Evolutionary conservation across 805 yeast species (phyloP).

Genomic region (Yarrowia phangngaensis): DNA sequence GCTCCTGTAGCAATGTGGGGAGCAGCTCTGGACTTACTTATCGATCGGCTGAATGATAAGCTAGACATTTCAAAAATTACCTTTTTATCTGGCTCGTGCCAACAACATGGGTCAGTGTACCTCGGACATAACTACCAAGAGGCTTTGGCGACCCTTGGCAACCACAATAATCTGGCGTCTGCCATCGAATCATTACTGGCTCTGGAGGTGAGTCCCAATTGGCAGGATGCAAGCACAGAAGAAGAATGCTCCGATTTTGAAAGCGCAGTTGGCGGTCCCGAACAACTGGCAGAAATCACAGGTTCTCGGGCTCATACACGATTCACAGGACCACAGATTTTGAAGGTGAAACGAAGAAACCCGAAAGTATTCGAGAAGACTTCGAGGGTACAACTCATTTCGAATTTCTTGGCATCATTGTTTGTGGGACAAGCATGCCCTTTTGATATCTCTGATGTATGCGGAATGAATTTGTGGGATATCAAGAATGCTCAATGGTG

Average conservation of each 20-base stretch:
- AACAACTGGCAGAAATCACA: slow-evolving; percentile 57
- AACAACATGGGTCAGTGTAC: slow-evolving; percentile 87
- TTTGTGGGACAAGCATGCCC: slow-evolving; percentile 60
- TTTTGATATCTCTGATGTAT: slow-evolving; percentile 80
- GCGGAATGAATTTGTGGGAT: slow-evolving; percentile 90
- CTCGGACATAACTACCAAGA: slow-evolving; percentile 49
- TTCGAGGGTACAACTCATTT: slow-evolving; percentile 63
- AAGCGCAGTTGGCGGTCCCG: slow-evolving; percentile 55
- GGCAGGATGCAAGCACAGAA: slow-evolving; percentile 93
- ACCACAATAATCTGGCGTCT: neutral
- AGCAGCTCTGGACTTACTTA: slow-evolving; percentile 68
- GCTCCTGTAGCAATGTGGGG: slow-evolving; percentile 91
- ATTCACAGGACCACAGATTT: slow-evolving; percentile 88
- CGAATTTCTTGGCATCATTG: slow-evolving; percentile 71
- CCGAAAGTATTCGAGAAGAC: slow-evolving; percentile 56
- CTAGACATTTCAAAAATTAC: slow-evolving; percentile 59
- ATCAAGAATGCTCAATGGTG: slow-evolving; percentile 55
- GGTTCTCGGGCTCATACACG: slow-evolving; percentile 88
- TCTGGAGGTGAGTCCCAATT: slow-evolving; percentile 69
- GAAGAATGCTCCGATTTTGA: slow-evolving; percentile 64
- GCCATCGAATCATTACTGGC: slow-evolving; percentile 37
- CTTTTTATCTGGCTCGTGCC: slow-evolving; percentile 81
- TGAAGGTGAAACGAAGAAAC: slow-evolving; percentile 57
- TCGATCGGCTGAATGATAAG: slow-evolving; percentile 46
- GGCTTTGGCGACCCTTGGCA: neutral